Evolutionary conservation across 2,329 filamentous ascomycete genomes (phyloP), one percentile per base, ranked within the genome.

Genomic region (Pseudocercospora eumusae): DNA sequence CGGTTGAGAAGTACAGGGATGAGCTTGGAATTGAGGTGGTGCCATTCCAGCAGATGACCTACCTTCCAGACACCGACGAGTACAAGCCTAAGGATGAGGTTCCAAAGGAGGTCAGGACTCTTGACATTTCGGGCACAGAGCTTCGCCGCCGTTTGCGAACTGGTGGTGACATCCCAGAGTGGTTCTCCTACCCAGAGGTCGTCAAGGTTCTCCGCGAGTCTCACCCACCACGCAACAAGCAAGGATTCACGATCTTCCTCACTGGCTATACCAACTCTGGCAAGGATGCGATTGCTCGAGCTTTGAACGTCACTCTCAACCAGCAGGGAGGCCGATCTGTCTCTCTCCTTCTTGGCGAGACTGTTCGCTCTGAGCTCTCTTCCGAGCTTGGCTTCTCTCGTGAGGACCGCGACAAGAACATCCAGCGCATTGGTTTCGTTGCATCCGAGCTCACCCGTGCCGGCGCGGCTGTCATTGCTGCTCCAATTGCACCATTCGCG

Each of bases 181-280:
- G 95, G 95, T 99, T 99, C 86, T 98, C 95, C 31, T 99, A 99
- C 84, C 93, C 95, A 66, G 95, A 99, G 82, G 95, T 99, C 71
- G 95, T 99, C 80, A 88, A 88, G 79, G 95, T 98, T 55, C 89
- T 99, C 65, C 89, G 95, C 73, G 93, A 99, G 82, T 96, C 93
- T 70, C 95, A 98, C 83, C 95, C 93, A 55, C 87, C 96, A 56
- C 90, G 95, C 69, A 88, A 86, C 72, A 86, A 89, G 75, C 96
- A 99, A 83, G 95, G 95, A 67, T 99, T 99, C 86, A 98, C 95
- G 66, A 86, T 99, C 79, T 97, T 99, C 88, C 84, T 99, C 68
- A 98, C 95, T 2, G 95, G 95, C 64, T 97, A 95, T 84, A 89
- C 90, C 77, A 99, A 98, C 87, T 90, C 86, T 63, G 95, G 95